Conservation (phyloP, 2,329 filamentous ascomycete genomes). For the Fusarium proliferatum region DNA sequence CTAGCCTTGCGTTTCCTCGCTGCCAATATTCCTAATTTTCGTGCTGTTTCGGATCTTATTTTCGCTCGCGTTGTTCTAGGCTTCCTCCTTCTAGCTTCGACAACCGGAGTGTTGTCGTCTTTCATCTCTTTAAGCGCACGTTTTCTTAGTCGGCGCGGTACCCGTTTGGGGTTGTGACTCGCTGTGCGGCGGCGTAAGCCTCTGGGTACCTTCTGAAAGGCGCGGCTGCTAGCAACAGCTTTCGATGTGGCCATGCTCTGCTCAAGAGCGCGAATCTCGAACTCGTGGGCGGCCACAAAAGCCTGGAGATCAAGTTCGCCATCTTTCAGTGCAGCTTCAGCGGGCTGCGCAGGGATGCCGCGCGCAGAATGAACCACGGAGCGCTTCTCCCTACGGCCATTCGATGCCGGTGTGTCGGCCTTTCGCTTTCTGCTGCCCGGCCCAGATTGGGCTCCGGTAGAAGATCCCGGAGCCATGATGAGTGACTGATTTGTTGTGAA, state of each 20-base stretch:
- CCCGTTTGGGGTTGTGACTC: conserved; percentile 92
- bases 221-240: conserved; percentile 69
- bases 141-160: conserved; percentile 79
- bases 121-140: conserved; percentile 80
- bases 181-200: conserved; percentile 87
- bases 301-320: conserved; percentile 87
- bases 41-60: conserved; percentile 80
- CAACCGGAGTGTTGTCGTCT: conserved; percentile 90
- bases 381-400: conserved; percentile 54
- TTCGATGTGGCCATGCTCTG: conserved; percentile 83
- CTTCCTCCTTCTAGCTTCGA: conserved; percentile 72
- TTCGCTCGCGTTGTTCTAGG: conserved; percentile 67
- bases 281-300: conserved; percentile 87
- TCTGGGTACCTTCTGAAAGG: conserved; percentile 91
- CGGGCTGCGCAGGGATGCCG: conserved; percentile 61
- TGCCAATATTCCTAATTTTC: conserved; percentile 73
- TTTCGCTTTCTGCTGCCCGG: conserved; percentile 46
- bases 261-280: conserved; percentile 88
- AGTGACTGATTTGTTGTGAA: conserved; percentile 11
- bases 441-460: conserved; percentile 42
- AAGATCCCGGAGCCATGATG: conserved; percentile 45
- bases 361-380: conserved; percentile 60
- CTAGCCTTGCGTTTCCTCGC: conserved; percentile 63
- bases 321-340: conserved; percentile 66
- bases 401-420: conserved; percentile 30